These are phyloP conservation scores for Aquanectria penicillioides DNA, from an alignment of 2,329 filamentous ascomycete genomes.

Conservation along the genomic window DNA sequence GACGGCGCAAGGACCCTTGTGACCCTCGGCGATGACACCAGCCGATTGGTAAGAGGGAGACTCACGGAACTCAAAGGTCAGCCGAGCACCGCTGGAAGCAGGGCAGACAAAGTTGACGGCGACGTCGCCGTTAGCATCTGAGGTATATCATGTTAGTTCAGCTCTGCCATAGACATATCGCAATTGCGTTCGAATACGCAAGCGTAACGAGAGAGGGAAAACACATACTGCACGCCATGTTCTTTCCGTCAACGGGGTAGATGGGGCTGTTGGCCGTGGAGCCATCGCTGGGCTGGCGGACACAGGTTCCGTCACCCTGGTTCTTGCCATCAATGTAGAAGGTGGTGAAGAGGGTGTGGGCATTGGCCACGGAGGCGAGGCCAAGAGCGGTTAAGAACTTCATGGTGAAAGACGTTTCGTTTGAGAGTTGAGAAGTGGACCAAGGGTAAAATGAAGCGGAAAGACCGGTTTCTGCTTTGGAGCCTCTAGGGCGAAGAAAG, in stretches of 20 bases:
- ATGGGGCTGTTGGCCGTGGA: conserved; percentile 67
- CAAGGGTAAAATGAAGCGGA: conserved; percentile 22
- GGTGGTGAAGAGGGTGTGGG: conserved; percentile 73
- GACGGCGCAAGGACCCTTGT: conserved; percentile 76
- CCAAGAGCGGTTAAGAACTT: conserved; percentile 46
- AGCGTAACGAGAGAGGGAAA: background rate
- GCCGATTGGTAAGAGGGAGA: conserved; percentile 65
- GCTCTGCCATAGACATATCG: background rate
- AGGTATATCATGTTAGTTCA: conserved; percentile 17
- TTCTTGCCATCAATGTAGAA: conserved; percentile 69
- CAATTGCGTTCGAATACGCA: accelerated
- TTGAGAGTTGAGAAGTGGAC: background rate
- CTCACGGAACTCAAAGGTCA: conserved; percentile 74
- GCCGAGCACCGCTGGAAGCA: conserved; percentile 60
- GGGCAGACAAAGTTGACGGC: conserved; percentile 61
- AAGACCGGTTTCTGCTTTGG: conserved; percentile 38
- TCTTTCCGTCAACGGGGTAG: conserved; percentile 62
- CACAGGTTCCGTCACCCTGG: conserved; percentile 77
- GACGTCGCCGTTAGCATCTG: conserved; percentile 56
- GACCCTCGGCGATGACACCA: conserved; percentile 67
- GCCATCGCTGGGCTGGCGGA: conserved; percentile 70
- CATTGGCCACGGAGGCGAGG: conserved; percentile 52
- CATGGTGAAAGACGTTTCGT: conserved; percentile 47
- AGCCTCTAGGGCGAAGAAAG: conserved; percentile 31
- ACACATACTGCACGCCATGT: conserved; percentile 76